Evolutionary conservation across 768 basidiomycete species (phyloP), one percentile per base, ranked within the genome.

Genomic region (Erythrobasidium yunnanense): DNA sequence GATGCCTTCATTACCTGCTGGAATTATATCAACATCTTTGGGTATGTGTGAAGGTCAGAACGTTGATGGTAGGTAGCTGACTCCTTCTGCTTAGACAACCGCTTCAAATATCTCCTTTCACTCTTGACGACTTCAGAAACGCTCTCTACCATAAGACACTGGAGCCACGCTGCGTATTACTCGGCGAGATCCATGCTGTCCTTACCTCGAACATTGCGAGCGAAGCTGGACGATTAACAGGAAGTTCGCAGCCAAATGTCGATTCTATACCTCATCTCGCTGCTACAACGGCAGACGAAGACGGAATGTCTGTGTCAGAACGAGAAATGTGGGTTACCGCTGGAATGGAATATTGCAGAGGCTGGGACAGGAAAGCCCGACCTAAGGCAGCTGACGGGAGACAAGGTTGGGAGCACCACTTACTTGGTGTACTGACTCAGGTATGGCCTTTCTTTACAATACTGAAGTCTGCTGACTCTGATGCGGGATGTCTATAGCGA

Each of bases 11-110:
- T 97, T 30, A 86, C 88, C 85, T 79, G 84, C 7, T 99, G 92
- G 92, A 91, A 89, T 76, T 93, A 93, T 76, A 77, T 97, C 62
- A 86, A 88, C 57, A 86, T 90, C 56, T 92, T 92, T 76, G 90
- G 91, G 95, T 95, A 74, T 71, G 84, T 77, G 30, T 18, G 38
- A 22, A 55, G 2, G 4, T 50, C 46, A 15, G 25, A 38, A 51
- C 4, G 29, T 42, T 47, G 45, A 23, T 66, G 33, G 23, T 50
- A 25, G 27, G 27, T 20, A 32, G 52, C 50, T 11, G 45, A 29
- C 38, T 58, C 29, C 25, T 45, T 23, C 1, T 38, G 66, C 58
- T 54, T 32, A 95, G 93, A 4, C 85, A 87, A 81, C 86, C 92
- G 1, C 80, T 97, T 17, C 85, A 87, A 68, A 77, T 99, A 18